phyloP scores from a whole-genome alignment of 192 early-diverging fungal genomes.

The Entomortierella beljakovae region DNA sequence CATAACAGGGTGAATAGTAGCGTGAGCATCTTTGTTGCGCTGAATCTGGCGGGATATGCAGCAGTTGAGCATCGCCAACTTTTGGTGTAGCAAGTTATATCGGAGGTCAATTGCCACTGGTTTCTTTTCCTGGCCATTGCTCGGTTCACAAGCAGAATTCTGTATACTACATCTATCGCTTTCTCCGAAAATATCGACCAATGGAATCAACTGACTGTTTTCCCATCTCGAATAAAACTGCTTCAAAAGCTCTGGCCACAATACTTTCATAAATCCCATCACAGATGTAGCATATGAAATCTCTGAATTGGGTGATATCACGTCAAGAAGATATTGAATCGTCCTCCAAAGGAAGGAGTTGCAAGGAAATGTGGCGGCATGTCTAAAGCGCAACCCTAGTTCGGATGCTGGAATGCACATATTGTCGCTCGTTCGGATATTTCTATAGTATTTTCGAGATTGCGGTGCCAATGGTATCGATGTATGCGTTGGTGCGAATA shows the following conservation, averaged over 20 bases:
- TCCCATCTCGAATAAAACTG: constrained; percentile 75
- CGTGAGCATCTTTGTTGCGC: constrained; percentile 23
- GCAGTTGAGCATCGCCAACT: constrained; percentile 86
- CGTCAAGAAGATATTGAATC: constrained; percentile 57
- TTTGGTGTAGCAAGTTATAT: constrained; percentile 78
- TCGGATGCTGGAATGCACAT: constrained; percentile 52
- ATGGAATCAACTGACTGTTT: constrained; percentile 62
- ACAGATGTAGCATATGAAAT: constrained; percentile 60
- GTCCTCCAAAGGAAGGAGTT: constrained; percentile 68
- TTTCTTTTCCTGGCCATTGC: constrained; percentile 10
- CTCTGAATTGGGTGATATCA: constrained; percentile 55
- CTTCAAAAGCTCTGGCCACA: constrained; percentile 74
- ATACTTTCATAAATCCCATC: constrained; percentile 74
- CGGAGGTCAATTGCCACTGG: constrained; percentile 70
- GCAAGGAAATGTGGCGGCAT: constrained; percentile 59
- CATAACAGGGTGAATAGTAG: constrained; percentile 22
- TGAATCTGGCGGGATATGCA: constrained; percentile 66
- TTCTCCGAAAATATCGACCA: constrained; percentile 56
- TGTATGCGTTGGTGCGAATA: constrained; percentile 44
- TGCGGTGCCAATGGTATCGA: not conserved
- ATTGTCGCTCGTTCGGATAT: not conserved
- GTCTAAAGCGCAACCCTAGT: constrained; percentile 55
- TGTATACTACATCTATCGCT: not conserved
- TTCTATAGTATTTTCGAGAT: not conserved
- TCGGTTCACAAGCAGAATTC: not conserved